Base-by-base conservation (phyloP, 2,329 filamentous ascomycete genomes). In the Anthostomella pinea region DNA sequence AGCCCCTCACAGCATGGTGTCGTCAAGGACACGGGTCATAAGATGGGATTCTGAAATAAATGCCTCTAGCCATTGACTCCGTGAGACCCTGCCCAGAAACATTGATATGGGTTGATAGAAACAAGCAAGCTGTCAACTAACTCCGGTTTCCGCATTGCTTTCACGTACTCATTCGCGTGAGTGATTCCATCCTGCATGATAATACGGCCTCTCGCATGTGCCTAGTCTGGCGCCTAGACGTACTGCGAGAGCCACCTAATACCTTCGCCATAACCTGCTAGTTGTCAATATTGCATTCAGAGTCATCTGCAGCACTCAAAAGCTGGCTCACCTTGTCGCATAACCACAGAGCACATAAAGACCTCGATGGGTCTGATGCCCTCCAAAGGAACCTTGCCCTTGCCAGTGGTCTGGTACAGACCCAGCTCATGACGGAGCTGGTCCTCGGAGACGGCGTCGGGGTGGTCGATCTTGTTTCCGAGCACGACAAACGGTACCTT, bases 381-480 rank as follows among this genome's bases (percentile, higher is more conserved):
- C 73, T 95, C 90, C 52, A 93, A 75, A 48, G 85, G 87, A 46
- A 94, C 83, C 77, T 94, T 95, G 67, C 89, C 89, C 79, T 96
- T 95, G 57, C 90, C 90, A 44, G 88, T 95, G 38, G 90, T 95
- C 70, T 97, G 91, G 70, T 94, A 97, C 58, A 98, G 70, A 46
- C 93, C 93, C 41, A 98, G 75, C 65, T 90, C 85, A 63, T 91
- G 84, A 66, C 93, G 81, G 60, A 97, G 78, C 72, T 96, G 88
- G 57, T 97, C 91, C 76, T 98, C 93, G 50, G 85, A 91, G 36
- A 97, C 83, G 46, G 93, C 93, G 54, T 94, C 86, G 35, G 90
- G 90, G 72, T 97, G 90, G 67, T 98, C 93, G 66, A 98, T 98
- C 81, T 98, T 98, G 81, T 98, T 98, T 56, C 93, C 93, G 48